Evolutionary conservation across 2,329 filamentous ascomycete species (phyloP).

Genomic region (Colletotrichum kahawae): DNA sequence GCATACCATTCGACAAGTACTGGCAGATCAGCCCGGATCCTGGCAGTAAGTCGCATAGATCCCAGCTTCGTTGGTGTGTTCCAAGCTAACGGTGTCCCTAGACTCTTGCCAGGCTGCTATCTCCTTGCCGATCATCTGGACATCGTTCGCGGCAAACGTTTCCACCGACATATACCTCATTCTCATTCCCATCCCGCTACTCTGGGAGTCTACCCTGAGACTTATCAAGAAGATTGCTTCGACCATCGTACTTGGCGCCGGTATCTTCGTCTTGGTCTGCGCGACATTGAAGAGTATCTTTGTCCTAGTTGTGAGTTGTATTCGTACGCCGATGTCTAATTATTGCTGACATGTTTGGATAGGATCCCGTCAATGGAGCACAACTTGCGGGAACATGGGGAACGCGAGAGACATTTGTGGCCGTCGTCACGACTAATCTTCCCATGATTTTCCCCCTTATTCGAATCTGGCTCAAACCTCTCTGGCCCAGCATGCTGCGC

Average conservation of each 20-base stretch:
- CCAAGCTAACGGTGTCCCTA: conserved; percentile 19
- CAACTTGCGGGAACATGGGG: conserved; percentile 47
- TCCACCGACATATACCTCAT: conserved; percentile 64
- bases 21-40: conserved; percentile 67
- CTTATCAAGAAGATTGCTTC: conserved; percentile 40
- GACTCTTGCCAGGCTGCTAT: conserved; percentile 55
- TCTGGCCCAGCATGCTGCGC: conserved; percentile 33
- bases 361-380: conserved; percentile 46
- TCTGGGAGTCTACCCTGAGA: conserved; percentile 41
- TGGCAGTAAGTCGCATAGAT: conserved; percentile 45
- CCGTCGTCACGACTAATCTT: conserved; percentile 47
- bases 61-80: not conserved
- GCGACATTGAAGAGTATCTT: conserved; percentile 42
- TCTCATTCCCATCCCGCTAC: conserved; percentile 60
- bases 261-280: conserved; percentile 43
- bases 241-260: conserved; percentile 40
- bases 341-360: not conserved
- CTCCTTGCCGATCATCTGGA: conserved; percentile 54
- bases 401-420: conserved; percentile 48
- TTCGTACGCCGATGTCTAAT: not conserved
- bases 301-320: conserved; percentile 35
- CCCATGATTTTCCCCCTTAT: conserved; percentile 52
- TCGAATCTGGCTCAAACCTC: conserved; percentile 40
- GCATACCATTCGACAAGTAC: conserved; percentile 55
- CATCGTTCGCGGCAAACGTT: conserved; percentile 58